Conservation (phyloP, 768 basidiomycete genomes). For the Phallus indusiatus region DNA sequence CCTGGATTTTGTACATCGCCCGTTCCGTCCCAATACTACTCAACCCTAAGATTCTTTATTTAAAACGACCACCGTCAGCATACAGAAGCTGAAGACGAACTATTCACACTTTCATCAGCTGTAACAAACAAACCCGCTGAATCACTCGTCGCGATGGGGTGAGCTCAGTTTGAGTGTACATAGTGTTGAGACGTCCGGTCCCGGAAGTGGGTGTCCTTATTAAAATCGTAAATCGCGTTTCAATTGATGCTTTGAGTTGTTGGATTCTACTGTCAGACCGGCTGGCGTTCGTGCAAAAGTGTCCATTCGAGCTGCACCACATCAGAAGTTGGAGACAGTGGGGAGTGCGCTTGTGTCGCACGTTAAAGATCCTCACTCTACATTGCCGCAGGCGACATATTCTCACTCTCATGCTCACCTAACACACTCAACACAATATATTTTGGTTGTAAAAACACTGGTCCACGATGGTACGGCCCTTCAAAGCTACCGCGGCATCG, state of each 20-base stretch:
- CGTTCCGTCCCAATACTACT: not conserved
- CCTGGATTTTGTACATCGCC: slow-evolving; percentile 79
- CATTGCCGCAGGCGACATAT: slow-evolving; percentile 80
- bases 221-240: too few species aligned
- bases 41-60: not conserved
- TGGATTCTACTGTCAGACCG: slow-evolving; percentile 82
- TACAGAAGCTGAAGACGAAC: slow-evolving; percentile 53
- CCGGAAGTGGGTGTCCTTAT: slow-evolving; percentile 52
- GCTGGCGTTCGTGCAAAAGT: slow-evolving; percentile 74
- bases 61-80: slow-evolving; percentile 66
- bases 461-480: slow-evolving; percentile 82
- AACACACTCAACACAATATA: slow-evolving; percentile 62
- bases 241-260: not conserved
- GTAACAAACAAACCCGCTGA: slow-evolving; percentile 61
- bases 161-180: slow-evolving; percentile 84
- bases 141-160: slow-evolving; percentile 69
- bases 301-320: slow-evolving; percentile 89
- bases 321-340: slow-evolving; percentile 73
- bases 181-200: slow-evolving; percentile 79
- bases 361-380: slow-evolving; percentile 57
- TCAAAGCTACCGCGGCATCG: slow-evolving; percentile 13
- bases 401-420: slow-evolving; percentile 73
- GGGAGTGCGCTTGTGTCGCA: slow-evolving; percentile 49
- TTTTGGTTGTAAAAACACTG: slow-evolving; percentile 88
- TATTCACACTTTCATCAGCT: slow-evolving; percentile 60